A percentile compares a stretch with the other conserved stretches of the same genome.
phyloP scores from a whole-genome alignment of 2,329 filamentous ascomycete species.

The Kalmusia sp. region DNA sequence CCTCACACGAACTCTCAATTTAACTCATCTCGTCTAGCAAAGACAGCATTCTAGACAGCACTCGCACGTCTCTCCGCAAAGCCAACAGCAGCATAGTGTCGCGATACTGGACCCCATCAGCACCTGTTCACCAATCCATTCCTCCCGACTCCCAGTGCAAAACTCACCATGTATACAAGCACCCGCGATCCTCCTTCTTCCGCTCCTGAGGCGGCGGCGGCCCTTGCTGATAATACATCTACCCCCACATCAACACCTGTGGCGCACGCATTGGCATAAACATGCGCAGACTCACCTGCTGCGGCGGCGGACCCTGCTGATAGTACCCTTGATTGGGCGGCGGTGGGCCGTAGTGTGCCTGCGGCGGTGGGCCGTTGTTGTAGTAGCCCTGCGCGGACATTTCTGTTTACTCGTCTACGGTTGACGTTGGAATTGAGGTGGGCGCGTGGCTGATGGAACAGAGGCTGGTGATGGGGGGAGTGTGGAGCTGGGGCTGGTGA shows the following conservation, averaged over 20 bases:
- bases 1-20: neutral
- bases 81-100: constrained; percentile 46
- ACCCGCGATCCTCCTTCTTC: constrained; percentile 42
- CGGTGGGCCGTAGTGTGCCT: constrained; percentile 28
- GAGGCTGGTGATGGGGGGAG: neutral
- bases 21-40: constrained; percentile 16
- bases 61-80: constrained; percentile 45
- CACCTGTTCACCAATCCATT: too few relatives aligned
- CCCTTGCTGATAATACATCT: constrained; percentile 44
- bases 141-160: neutral
- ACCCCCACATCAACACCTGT: neutral
- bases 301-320: constrained; percentile 36
- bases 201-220: constrained; percentile 30
- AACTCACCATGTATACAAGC: constrained; percentile 40
- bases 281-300: constrained; percentile 34
- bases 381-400: constrained; percentile 26
- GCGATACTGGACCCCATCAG: constrained; percentile 30
- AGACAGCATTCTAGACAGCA: constrained; percentile 44
- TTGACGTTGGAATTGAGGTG: constrained; percentile 17
- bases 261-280: too few relatives aligned
- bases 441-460: constrained; percentile 4
- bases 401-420: constrained; percentile 26
- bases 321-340: constrained; percentile 26
- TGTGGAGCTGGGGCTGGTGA: constrained; percentile 9
- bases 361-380: constrained; percentile 8